Evolutionary conservation across 352 stramenopile species (phyloP).

Genomic region (Thalassiosira hispida): DNA sequence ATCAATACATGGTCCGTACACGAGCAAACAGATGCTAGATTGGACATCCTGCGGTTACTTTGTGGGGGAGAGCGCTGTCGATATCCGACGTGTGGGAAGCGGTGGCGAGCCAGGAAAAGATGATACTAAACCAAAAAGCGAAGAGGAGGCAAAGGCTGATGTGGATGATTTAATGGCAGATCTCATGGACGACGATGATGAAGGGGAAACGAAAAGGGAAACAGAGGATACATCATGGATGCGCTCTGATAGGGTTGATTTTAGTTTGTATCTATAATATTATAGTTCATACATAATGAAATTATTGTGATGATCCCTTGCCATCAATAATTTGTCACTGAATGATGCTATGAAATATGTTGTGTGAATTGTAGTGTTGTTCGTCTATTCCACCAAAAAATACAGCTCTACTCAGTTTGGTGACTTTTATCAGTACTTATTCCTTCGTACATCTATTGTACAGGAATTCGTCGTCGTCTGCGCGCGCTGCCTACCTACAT

Average conservation of each 20-base stretch:
- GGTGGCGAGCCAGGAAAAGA: background rate
- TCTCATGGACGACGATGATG: conserved; percentile 72
- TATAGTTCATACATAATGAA: too few species aligned
- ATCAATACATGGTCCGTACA: conserved; percentile 72
- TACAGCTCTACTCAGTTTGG: too few species aligned
- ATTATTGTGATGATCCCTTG: too few species aligned
- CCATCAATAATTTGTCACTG: too few species aligned
- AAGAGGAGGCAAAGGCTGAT: conserved; percentile 14
- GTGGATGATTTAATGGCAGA: conserved; percentile 79
- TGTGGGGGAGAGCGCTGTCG: conserved; percentile 70
- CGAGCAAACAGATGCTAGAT: conserved; percentile 74
- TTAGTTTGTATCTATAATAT: conserved; percentile 45
- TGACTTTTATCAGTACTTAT: too few species aligned
- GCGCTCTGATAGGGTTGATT: conserved; percentile 50
- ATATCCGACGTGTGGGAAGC: conserved; percentile 59
- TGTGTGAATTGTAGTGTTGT: too few species aligned
- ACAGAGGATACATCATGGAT: conserved; percentile 23
- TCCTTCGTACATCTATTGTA: too few species aligned
- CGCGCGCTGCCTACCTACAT: too few species aligned
- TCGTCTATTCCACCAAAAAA: too few species aligned
- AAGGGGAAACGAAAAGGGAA: conserved; percentile 30
- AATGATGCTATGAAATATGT: too few species aligned
- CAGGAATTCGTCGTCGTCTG: too few species aligned
- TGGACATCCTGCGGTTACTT: conserved; percentile 82
- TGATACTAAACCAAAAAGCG: conserved; percentile 4